Evolutionary conservation across 495 filamentous ascomycete genomes (phyloP), one percentile per base, ranked within the genome.

Genomic region (Cercophora scortea): DNA sequence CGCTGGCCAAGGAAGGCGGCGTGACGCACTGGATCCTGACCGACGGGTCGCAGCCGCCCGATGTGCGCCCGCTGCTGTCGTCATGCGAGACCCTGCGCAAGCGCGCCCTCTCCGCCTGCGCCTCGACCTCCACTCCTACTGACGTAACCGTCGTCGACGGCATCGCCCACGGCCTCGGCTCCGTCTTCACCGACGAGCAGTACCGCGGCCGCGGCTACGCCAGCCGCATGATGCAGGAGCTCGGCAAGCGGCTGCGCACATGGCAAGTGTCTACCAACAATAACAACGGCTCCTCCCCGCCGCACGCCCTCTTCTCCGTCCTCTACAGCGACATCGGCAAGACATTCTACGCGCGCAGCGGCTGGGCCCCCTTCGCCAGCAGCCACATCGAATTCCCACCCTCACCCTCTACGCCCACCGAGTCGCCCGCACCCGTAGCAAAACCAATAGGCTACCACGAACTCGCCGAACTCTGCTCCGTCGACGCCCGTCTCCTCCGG

Each of bases 321-420:
- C 68, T 98, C 34, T 98, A 85, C 69, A 96, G 91, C 9, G 93
- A 98, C 66, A 96, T 98, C 60, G 93, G 93, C 4, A 95, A 94
- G 74, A 67, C 68, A n/a, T 96, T 94, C 67, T 98, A 96, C 66
- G 79, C 89, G 8, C 78, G 75, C 47, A 78, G 80, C 55, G 93
- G 90, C 32, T 98, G 93, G 93, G 69, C 78, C 48, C 76, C 85
- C 0, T 91, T 84, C 58, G 68, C 71, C 8, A 90, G 85, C 32
- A 71, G 76, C 13, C 92, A 95, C 54, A 77, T 92, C 49, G 65
- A 77, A 32, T 78, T 94, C 41, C 66, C 77, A 15, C 74, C 64
- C 0, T 42, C 51, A 1, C 34, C 42, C 46, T 56, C 49, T 18
- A 52, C 71, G 49, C 44, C 49, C 33, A 62, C 65, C 0, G 57